Evolutionary conservation across 441 rosid species (phyloP), one percentile per base, ranked within the genome.

Genomic region (Croton setiger): DNA sequence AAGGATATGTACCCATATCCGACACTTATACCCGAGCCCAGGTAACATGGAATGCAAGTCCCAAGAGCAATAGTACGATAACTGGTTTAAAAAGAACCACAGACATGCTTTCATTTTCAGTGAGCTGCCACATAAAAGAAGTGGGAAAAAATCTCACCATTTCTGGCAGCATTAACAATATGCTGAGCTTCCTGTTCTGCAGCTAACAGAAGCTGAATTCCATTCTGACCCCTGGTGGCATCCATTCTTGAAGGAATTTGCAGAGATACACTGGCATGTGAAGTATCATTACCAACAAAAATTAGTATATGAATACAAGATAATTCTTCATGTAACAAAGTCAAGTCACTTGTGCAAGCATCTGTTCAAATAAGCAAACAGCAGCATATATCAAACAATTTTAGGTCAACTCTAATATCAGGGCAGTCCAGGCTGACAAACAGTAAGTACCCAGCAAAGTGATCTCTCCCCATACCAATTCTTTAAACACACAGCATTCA

Each of bases 171-270:
- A 78, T 85, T 87, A 76, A 92, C 98, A 76, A 90, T 88, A 75
- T 86, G 95, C 72, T 90, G 97, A 79, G 99, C 93, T 74, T 90
- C 98, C 80, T 89, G 93, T 72, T 95, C 97, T 14, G 97, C 95
- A 79, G 91, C 87, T 64, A 92, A 90, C 82, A 95, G 74, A 54
- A 74, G 93, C 76, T 92, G 97, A 76, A 95, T 95, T 75, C 98
- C 97, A 68, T 85, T 82, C 75, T 85, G 96, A 61, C 93, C 83
- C 79, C 96, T 81, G 76, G 13, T 73, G 44, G 89, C 70, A 23
- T 84, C 96, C 97, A 92, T 93, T 21, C 44, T 82, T 66, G 70
- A 67, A 67, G 65, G 14, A 72, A 66, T 63, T 67, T 23, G 53
- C 20, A 57, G 37, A 31, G 67, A 67, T 21, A 20, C 21, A 63